Evolutionary conservation across 2,329 filamentous ascomycete species (phyloP).

Genomic region (Xylariaceae sp.): DNA sequence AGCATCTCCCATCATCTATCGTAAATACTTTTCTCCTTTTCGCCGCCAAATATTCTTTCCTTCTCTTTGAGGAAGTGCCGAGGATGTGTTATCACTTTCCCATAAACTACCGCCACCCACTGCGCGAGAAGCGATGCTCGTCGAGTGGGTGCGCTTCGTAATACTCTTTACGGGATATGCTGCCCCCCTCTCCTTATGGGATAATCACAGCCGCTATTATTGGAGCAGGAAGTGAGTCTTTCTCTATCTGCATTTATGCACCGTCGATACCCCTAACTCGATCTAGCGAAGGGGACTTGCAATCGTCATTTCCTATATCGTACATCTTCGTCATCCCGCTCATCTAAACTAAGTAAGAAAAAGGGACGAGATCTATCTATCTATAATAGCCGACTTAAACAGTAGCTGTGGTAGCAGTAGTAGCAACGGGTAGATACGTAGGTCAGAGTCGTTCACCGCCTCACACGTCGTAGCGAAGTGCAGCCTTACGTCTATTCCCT

Average conservation of each 20-base stretch:
- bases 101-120: slow-evolving; percentile 2
- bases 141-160: slow-evolving; percentile 12
- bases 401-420: too few species aligned
- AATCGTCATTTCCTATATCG: too few species aligned
- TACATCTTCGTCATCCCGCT: too few species aligned
- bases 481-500: slow-evolving; percentile 2
- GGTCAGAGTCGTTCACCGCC: not conserved
- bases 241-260: not conserved
- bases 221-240: not conserved
- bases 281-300: not conserved
- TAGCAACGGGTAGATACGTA: not conserved
- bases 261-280: not conserved
- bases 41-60: not conserved
- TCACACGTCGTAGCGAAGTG: not conserved
- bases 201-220: not conserved
- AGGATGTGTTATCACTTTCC: too few species aligned
- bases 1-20: not conserved
- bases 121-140: slow-evolving; percentile 11
- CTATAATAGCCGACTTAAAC: too few species aligned
- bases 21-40: too few species aligned
- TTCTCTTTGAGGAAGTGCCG: not conserved
- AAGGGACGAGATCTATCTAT: too few species aligned
- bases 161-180: slow-evolving; percentile 1
- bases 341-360: too few species aligned
- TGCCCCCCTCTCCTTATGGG: not conserved